Evolutionary conservation across 78 protist genomes (phyloP).

Genomic region (Pigoraptor vietnamica): DNA sequence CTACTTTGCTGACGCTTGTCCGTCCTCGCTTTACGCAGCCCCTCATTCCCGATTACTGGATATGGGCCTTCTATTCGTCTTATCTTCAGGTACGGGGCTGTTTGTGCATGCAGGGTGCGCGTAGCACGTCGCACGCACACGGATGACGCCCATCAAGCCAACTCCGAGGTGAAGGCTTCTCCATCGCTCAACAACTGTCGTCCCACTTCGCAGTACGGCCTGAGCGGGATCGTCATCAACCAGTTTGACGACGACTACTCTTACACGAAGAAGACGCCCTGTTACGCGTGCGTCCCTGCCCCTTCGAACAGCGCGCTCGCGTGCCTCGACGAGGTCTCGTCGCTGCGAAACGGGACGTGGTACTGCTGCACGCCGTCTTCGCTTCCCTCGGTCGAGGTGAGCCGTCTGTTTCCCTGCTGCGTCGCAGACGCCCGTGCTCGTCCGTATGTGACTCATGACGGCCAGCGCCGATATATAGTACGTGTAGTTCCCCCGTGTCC

Average conservation of each 20-base stretch:
- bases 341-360: neutral
- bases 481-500: no score
- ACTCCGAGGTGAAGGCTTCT: no score
- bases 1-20: no score
- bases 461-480: no score
- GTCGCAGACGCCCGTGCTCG: no score
- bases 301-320: neutral
- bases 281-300: neutral
- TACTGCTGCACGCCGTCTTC: neutral
- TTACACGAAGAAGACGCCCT: neutral
- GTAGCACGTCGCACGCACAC: no score
- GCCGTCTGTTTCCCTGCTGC: neutral
- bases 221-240: neutral
- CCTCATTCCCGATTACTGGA: constrained; percentile 34
- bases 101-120: no score
- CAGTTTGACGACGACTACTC: neutral
- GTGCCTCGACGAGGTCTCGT: neutral
- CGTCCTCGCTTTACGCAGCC: neutral
- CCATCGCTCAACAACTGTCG: no score
- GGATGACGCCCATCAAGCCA: no score
- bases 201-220: no score
- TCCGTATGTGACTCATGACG: no score
- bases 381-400: neutral
- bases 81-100: constrained; percentile 2
- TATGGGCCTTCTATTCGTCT: constrained; percentile 9